A percentile compares a stretch with the other conserved stretches of the same genome.
Evolutionary conservation across 1,139 yeast species (phyloP).

Genomic region (Geotrichum europaeum): DNA sequence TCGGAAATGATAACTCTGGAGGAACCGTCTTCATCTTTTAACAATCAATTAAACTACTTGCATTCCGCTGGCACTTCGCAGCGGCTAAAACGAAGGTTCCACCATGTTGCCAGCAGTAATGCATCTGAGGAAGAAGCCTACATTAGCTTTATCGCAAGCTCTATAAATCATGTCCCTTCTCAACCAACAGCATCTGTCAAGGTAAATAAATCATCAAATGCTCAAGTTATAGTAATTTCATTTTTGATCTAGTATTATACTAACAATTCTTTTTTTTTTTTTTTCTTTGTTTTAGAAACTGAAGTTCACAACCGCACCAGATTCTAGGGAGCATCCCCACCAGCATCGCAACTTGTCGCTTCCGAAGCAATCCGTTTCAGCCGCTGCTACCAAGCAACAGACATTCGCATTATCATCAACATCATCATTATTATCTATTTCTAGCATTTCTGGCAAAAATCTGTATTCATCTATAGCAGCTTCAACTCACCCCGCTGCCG

Average conservation of each 20-base stretch:
- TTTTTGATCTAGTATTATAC: not conserved
- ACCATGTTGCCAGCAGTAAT: not conserved
- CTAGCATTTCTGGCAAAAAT: not conserved
- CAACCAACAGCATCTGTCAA: not conserved
- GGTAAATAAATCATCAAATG: not conserved
- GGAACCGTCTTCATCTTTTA: not conserved
- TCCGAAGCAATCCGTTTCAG: not conserved
- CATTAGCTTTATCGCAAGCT: not conserved
- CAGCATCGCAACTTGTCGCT: not conserved
- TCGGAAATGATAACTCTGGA: not conserved
- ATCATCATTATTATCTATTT: not conserved
- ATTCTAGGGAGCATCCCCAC: not conserved
- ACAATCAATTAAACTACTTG: too few species aligned
- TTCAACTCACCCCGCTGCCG: not conserved
- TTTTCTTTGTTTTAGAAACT: not conserved
- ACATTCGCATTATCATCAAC: not conserved
- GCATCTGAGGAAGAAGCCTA: not conserved
- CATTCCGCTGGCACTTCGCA: not conserved
- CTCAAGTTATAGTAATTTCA: not conserved
- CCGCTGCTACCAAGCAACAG: not conserved
- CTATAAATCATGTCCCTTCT: too few species aligned
- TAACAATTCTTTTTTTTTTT: too few species aligned
- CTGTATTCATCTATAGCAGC: not conserved
- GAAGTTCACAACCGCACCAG: not conserved
- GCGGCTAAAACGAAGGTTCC: not conserved